These are phyloP conservation scores for Kodamaea fukazawae DNA, from an alignment of 805 yeast species.

Conservation along the genomic window DNA sequence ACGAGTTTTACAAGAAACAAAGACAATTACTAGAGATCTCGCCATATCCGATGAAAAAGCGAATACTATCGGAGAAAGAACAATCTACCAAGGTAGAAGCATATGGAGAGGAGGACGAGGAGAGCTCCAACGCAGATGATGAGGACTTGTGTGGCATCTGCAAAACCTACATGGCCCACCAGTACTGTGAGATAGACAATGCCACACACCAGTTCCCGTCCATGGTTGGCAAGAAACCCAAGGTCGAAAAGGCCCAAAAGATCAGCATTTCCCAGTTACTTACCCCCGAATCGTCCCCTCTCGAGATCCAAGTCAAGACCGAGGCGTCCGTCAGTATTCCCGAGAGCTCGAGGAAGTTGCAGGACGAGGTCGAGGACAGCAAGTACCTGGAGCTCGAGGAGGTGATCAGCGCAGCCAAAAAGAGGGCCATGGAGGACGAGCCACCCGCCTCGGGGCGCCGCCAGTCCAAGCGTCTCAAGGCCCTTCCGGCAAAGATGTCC, in stretches of 20 bases:
- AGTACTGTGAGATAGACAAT: constrained; percentile 43
- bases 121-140: constrained; percentile 31
- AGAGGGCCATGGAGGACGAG: constrained; percentile 9
- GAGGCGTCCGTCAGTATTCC: background rate
- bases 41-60: background rate
- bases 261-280: constrained; percentile 21
- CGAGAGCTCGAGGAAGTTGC: constrained; percentile 1
- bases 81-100: constrained; percentile 1
- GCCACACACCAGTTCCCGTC: constrained; percentile 16
- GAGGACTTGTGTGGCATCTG: constrained; percentile 50
- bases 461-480: constrained; percentile 5
- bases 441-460: background rate
- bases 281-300: constrained; percentile 40
- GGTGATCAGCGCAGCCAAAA: constrained; percentile 7
- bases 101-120: constrained; percentile 1
- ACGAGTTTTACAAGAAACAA: constrained; percentile 5
- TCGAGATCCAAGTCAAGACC: background rate
- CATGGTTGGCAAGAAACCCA: constrained; percentile 6
- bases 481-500: background rate
- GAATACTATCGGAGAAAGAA: no score
- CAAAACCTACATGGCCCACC: constrained; percentile 46
- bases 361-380: constrained; percentile 15
- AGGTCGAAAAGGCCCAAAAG: constrained; percentile 6
- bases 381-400: constrained; percentile 5
- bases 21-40: constrained; percentile 1